Percentiles rank a stretch among this genome's conserved stretches.
These are phyloP conservation scores for Beauveria medogensis DNA, from an alignment of 2,329 filamentous ascomycete species.

Conservation along the genomic window DNA sequence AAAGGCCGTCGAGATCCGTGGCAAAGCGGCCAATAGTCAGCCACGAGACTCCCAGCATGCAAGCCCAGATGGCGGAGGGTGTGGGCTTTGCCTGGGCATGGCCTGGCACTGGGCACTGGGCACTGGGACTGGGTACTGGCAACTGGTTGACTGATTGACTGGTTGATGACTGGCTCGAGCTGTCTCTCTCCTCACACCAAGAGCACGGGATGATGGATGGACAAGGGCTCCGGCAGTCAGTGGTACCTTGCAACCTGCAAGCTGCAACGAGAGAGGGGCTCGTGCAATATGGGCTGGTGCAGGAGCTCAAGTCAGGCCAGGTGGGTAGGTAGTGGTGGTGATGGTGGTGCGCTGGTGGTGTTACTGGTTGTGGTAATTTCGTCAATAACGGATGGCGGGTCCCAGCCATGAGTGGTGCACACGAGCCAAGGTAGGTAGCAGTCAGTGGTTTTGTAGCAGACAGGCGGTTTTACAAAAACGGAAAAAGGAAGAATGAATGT, in stretches of 20 bases:
- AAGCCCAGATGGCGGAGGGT: neutral
- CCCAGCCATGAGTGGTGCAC: neutral
- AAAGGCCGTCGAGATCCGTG: neutral
- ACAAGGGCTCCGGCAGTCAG: slow-evolving; percentile 6
- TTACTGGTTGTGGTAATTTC: neutral
- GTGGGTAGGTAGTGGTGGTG: neutral
- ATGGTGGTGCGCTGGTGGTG: neutral
- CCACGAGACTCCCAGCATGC: neutral
- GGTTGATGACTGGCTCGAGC: neutral
- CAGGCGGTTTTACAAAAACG: neutral
- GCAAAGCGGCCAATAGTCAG: slow-evolving; percentile 1
- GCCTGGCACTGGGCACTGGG: neutral
- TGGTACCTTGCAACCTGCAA: slow-evolving; percentile 3
- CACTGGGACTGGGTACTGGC: neutral
- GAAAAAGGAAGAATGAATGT: neutral
- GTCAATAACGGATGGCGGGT: neutral
- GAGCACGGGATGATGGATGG: neutral
- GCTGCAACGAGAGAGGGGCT: neutral
- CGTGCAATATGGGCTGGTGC: neutral
- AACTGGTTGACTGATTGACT: neutral
- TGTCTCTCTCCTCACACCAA: neutral
- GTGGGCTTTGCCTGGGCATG: neutral
- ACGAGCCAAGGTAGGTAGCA: neutral
- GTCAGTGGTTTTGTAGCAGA: neutral
- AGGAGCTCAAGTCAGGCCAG: neutral